Base-by-base conservation (phyloP, 2,329 filamentous ascomycete genomes). In the Fusarium chaquense region DNA sequence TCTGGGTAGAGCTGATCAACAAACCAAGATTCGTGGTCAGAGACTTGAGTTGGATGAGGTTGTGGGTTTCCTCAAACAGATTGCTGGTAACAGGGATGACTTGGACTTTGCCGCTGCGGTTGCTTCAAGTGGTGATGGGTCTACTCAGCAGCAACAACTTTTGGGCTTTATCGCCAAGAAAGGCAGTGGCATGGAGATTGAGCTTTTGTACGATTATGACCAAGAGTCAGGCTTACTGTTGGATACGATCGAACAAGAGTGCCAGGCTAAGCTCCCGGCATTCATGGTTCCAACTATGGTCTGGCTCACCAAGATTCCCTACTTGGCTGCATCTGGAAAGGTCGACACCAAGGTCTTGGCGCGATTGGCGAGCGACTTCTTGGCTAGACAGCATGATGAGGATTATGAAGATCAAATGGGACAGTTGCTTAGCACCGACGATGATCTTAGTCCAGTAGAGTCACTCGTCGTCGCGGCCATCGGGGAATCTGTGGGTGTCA, bases 11-110 rank as follows among this genome's bases (percentile, higher is more conserved):
- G 36, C 49, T 0, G 65, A 68, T 20, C 65, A 69, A 3, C 65
- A 68, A 22, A 58, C 65, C 18, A 68, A 68, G 41, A 68, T 68
- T 11, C 53, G 65, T 2, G 65, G 65, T 3, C 65, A 68, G 13
- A 38, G 65, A 22, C 60, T 68, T 2, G 65, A 68, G 12, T 5
- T 68, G 0, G 65, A 55, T 28, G 65, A 68, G 15, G 59, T 68
- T 2, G 59, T 55, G 2, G 61, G 40, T 3, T 68, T 65, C 22
- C 22, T 68, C 7, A 68, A 55, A 3, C 33, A 61, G 18, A 49
- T 32, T 2, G 15, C 32, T 1, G 35, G 6, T 1, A 38, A 12
- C 10, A 47, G 18, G 22, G 22, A 13, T 4, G 26, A 47, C 2
- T 22, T 68, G 7, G 65, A 68, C 12, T 65, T 68, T 41, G 65